These are phyloP conservation scores for Pseudocercospora cruenta DNA, from an alignment of 2,329 filamentous ascomycete genomes.

Conservation along the genomic window DNA sequence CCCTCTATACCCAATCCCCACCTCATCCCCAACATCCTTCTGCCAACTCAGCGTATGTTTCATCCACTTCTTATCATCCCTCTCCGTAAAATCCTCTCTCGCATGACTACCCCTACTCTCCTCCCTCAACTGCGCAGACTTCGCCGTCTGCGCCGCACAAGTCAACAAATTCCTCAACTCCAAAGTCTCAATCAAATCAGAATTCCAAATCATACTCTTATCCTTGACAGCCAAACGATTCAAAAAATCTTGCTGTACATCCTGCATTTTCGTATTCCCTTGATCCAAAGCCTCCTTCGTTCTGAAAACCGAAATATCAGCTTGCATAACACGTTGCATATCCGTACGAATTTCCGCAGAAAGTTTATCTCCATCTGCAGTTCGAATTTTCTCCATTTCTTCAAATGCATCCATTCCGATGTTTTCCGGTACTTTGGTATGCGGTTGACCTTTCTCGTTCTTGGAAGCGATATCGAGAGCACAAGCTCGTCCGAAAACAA, in stretches of 20 bases:
- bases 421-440: slow-evolving; percentile 39
- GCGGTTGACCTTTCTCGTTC: slow-evolving; percentile 43
- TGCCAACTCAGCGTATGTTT: slow-evolving; percentile 55
- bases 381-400: slow-evolving; percentile 44
- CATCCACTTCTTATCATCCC: slow-evolving; percentile 50
- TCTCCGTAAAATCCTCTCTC: slow-evolving; percentile 50
- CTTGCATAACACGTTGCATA: slow-evolving; percentile 54
- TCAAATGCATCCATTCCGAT: slow-evolving; percentile 36
- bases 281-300: slow-evolving; percentile 42
- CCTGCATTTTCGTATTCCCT: slow-evolving; percentile 41
- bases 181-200: slow-evolving; percentile 52
- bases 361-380: slow-evolving; percentile 42
- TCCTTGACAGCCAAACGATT: slow-evolving; percentile 46
- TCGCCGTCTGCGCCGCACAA: slow-evolving; percentile 53
- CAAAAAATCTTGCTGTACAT: slow-evolving; percentile 43
- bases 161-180: slow-evolving; percentile 53
- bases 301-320: slow-evolving; percentile 52
- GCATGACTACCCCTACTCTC: slow-evolving; percentile 54
- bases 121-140: slow-evolving; percentile 46
- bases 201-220: slow-evolving; percentile 54
- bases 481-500: slow-evolving; percentile 54
- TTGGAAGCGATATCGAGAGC: slow-evolving; percentile 48
- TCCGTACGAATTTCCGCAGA: slow-evolving; percentile 44
- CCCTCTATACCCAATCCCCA: slow-evolving; percentile 47
- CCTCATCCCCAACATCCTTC: slow-evolving; percentile 42